A percentile compares a stretch with the other conserved stretches of the same genome.
Evolutionary conservation across 371 early-diverging fungal genomes (phyloP).

Genomic region (Mortierella sp.): DNA sequence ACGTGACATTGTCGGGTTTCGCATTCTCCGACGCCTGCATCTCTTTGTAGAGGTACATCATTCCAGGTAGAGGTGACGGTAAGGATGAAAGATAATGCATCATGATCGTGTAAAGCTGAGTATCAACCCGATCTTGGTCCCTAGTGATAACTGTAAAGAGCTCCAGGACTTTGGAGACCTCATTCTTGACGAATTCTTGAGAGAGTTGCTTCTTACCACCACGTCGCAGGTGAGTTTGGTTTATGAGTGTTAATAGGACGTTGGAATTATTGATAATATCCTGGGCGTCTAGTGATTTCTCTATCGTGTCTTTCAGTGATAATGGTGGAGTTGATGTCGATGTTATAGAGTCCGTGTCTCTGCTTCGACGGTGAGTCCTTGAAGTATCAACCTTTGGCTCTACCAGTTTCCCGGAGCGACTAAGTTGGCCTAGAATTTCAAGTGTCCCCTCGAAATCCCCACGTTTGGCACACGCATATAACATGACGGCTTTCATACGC

Average conservation of each 20-base stretch:
- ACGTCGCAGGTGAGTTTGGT: constrained; percentile 28
- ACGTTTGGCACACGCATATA: constrained; percentile 51
- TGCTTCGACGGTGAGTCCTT: neutral
- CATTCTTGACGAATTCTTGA: constrained; percentile 42
- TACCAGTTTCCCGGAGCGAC: constrained; percentile 18
- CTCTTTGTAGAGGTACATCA: constrained; percentile 49
- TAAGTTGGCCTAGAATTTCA: constrained; percentile 40
- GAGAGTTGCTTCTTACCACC: constrained; percentile 9
- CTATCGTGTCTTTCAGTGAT: neutral
- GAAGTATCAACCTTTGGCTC: neutral
- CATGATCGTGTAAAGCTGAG: constrained; percentile 52
- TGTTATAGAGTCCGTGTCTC: neutral
- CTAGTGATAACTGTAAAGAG: constrained; percentile 43
- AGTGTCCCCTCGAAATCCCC: constrained; percentile 47
- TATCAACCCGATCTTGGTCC: constrained; percentile 28
- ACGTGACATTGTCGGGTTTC: constrained; percentile 41
- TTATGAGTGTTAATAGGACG: constrained; percentile 39
- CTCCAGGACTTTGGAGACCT: constrained; percentile 41
- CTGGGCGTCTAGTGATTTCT: constrained; percentile 7
- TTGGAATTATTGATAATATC: constrained; percentile 42
- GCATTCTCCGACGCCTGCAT: constrained; percentile 25
- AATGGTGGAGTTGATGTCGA: neutral
- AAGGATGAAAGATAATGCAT: constrained; percentile 56
- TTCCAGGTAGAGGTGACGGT: constrained; percentile 47
- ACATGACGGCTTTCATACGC: constrained; percentile 45